phyloP scores from a whole-genome alignment of 441 rosid genomes.

The Populus trichocarpa region DNA sequence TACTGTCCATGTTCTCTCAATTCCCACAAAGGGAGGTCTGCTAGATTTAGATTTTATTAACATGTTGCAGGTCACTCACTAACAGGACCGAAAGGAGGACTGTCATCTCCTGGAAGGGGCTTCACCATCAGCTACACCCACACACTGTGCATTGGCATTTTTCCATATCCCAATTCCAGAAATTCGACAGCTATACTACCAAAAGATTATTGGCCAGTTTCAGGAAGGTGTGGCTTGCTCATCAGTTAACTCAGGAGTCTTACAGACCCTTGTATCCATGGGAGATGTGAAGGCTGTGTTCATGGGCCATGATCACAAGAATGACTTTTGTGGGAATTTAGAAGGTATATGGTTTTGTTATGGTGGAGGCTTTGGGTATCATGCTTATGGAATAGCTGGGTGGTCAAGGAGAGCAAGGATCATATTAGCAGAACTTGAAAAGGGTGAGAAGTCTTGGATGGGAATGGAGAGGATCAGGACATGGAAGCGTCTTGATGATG shows the following conservation, averaged over 20 bases:
- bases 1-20: slow-evolving; percentile 4
- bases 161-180: slow-evolving; percentile 87
- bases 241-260: slow-evolving; percentile 58
- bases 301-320: slow-evolving; percentile 81
- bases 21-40: slow-evolving; percentile 19
- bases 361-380: slow-evolving; percentile 95
- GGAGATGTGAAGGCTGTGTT: slow-evolving; percentile 85
- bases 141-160: slow-evolving; percentile 56
- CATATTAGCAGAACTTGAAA: slow-evolving; percentile 59
- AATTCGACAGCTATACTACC: slow-evolving; percentile 56
- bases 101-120: slow-evolving; percentile 12
- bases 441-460: slow-evolving; percentile 48
- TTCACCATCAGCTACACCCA: slow-evolving; percentile 8
- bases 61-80: slow-evolving; percentile 38
- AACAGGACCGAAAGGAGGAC: slow-evolving; percentile 45
- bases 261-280: slow-evolving; percentile 56
- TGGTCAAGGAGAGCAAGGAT: slow-evolving; percentile 77
- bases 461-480: slow-evolving; percentile 59
- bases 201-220: slow-evolving; percentile 55
- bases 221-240: slow-evolving; percentile 81
- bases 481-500: slow-evolving; percentile 83
- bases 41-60: slow-evolving; percentile 43
- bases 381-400: slow-evolving; percentile 71
- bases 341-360: slow-evolving; percentile 86
- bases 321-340: slow-evolving; percentile 82